Evolutionary conservation across 768 basidiomycete genomes (phyloP), one percentile per base, ranked within the genome.

Genomic region (Boletus vinaceobasis): DNA sequence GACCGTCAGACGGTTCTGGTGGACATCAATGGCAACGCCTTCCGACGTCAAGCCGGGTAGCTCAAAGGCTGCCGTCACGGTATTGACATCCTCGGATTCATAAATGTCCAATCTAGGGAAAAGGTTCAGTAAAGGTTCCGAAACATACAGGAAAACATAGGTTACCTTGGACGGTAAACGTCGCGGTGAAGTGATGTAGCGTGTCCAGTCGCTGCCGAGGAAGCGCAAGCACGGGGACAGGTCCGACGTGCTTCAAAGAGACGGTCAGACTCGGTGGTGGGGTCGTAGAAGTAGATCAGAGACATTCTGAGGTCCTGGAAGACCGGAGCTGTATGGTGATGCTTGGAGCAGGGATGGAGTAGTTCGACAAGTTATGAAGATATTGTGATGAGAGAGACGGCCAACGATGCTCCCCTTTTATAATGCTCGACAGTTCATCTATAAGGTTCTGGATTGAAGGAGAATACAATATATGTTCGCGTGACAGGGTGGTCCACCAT

Each of bases 11-110:
- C 71, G 73, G 51, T 74, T 72, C 55, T 79, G 74, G 37, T 75
- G 73, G 21, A 82, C 65, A 47, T 82, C 75, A 45, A 84, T 77
- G 31, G 66, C 59, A 36, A 83, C 73, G 48, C 75, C 71, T 40
- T 79, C 75, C 50, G 80, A 78, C 54, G 73, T 77, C 52, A 83
- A 61, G 9, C 83, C 81, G 3, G 83, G 82, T 3, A 82, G 66
- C 59, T 84, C 84, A 53, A 85, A 80, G 7, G 75, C 75, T 7
- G 80, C 81, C 2, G 77, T 80, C 27, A 82, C 75, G 19, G 59
- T 53, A 56, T 77, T 76, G 17, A 63, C 61, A 0, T 74, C 71
- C 14, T 70, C 57, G 50, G 76, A 71, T 60, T 81, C 79, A 46
- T 77, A 71, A 1, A 84, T 48, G 58, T 84, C 76, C 72, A 85